Evolutionary conservation across 345 rosid species (phyloP).

Genomic region (Brassica cretica): DNA sequence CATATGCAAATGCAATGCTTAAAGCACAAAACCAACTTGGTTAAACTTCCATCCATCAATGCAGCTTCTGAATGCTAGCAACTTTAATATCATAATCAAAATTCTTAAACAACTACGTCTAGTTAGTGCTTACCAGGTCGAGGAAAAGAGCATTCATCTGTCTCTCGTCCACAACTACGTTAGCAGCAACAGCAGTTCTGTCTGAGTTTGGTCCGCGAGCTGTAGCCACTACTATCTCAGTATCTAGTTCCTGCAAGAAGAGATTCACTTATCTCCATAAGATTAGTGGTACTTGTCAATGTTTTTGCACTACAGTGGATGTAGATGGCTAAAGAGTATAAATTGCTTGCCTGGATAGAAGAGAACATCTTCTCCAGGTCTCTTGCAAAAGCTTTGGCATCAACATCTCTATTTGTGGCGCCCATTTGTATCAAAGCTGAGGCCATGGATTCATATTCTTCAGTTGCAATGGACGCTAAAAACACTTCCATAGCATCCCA

Average conservation of each 20-base stretch:
- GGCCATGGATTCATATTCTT: constrained; percentile 91
- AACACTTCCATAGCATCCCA: constrained; percentile 95
- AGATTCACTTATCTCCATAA: constrained; percentile 15
- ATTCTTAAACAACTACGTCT: background rate
- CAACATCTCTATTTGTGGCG: constrained; percentile 83
- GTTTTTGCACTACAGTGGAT: background rate
- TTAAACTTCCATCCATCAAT: background rate
- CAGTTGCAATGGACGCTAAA: constrained; percentile 74
- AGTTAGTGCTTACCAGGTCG: constrained; percentile 63
- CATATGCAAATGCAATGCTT: background rate
- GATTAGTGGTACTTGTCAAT: constrained; percentile 1
- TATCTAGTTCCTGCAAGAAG: constrained; percentile 75
- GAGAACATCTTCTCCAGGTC: constrained; percentile 93
- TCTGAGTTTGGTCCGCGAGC: constrained; percentile 64
- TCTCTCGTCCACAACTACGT: constrained; percentile 79
- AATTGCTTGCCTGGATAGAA: constrained; percentile 64
- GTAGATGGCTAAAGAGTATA: constrained; percentile 5
- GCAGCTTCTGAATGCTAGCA: background rate
- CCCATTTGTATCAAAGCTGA: constrained; percentile 96
- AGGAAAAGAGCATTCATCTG: constrained; percentile 98
- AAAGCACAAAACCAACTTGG: background rate
- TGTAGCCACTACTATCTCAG: constrained; percentile 84
- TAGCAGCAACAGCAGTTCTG: constrained; percentile 88
- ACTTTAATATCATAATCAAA: background rate
- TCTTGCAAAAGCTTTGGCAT: constrained; percentile 76